Evolutionary conservation across 2,329 filamentous ascomycete species (phyloP), one percentile per base, ranked within the genome.

Genomic region (Fusarium mexicanum): DNA sequence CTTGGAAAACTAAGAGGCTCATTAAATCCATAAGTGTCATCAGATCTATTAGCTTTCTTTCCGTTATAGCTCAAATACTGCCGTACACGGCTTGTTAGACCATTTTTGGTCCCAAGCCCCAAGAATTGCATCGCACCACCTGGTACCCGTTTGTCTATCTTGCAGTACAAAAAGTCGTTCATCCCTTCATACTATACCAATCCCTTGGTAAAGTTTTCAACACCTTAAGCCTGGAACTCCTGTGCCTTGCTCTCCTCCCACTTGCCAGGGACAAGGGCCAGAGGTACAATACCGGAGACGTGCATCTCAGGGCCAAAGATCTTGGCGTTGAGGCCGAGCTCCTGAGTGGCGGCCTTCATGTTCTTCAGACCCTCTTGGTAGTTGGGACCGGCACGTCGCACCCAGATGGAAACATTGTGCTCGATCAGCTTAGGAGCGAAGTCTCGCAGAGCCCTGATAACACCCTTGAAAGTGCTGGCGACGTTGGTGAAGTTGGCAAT

Each of bases 401-500:
- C 95, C 96, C 96, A 98, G 88, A 98, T 98, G 87, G 97, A 93
- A 76, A 96, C 94, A 81, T 98, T 97, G 92, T 99, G 96, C 90
- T 99, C 96, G 82, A 91, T 91, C 78, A 99, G 91, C 75, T 92
- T 89, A 74, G 91, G 91, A 70, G 95, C 90, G 79, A 96, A 95
- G 86, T 98, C 96, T 77, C 96, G 92, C 76, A 99, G 91, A 69
- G 96, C 96, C 79, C 94, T 93, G 84, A 99, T 99, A 85, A 99
- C 96, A 88, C 96, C 96, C 91, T 99, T 99, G 93, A 99, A 99
- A 75, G 96, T 99, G 80, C 93, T 96, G 71, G 96, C 96, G 63
- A 99, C 96, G 87, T 98, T 99, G 89, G 96, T 99, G 89, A 99
- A 99, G 93, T 99, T 99, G 90, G 96, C 96, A 90, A 99, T 99